A percentile compares a stretch with the other conserved stretches of the same genome.
phyloP scores from a whole-genome alignment of 2,329 filamentous ascomycete genomes.

The Ophiocordyceps australis region DNA sequence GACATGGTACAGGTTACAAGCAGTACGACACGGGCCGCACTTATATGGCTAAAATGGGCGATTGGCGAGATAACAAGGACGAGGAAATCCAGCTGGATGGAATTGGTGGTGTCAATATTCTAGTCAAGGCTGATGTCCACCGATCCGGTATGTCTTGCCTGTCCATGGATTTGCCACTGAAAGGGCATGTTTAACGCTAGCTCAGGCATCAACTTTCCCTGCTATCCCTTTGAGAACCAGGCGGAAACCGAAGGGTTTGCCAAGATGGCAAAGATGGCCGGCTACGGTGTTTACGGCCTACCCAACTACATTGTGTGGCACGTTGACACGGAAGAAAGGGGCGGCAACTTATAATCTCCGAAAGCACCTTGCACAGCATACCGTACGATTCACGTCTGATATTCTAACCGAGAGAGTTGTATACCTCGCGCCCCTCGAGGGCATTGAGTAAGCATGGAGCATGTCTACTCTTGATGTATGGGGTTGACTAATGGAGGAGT shows the following conservation, averaged over 20 bases:
- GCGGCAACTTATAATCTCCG: constrained; percentile 45
- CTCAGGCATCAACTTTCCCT: constrained; percentile 92
- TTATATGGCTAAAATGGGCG: constrained; percentile 81
- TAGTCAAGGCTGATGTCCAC: constrained; percentile 96
- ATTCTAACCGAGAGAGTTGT: constrained; percentile 6
- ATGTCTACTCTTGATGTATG: too few relatives aligned
- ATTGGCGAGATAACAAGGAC: constrained; percentile 84
- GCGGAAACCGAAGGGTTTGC: constrained; percentile 97
- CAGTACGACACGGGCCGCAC: constrained; percentile 80
- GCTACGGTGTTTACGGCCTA: constrained; percentile 79
- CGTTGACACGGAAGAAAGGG: constrained; percentile 90
- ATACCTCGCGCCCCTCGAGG: constrained; percentile 4
- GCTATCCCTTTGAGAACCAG: constrained; percentile 95
- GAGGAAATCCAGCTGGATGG: constrained; percentile 86
- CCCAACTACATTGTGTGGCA: constrained; percentile 99
- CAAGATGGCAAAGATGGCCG: constrained; percentile 94
- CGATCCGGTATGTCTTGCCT: constrained; percentile 50
- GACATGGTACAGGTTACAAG: constrained; percentile 53
- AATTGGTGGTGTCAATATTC: constrained; percentile 90
- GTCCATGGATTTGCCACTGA: too few relatives aligned
- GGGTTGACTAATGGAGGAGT: too few relatives aligned
- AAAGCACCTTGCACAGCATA: constrained; percentile 1
- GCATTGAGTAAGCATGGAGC: neutral
- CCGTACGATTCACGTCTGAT: constrained; percentile 7
- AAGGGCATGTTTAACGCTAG: too few relatives aligned